A percentile compares a stretch with the other conserved stretches of the same genome.
Evolutionary conservation across 1,139 yeast genomes (phyloP).

Genomic region (Lodderomyces parapsilosis): DNA sequence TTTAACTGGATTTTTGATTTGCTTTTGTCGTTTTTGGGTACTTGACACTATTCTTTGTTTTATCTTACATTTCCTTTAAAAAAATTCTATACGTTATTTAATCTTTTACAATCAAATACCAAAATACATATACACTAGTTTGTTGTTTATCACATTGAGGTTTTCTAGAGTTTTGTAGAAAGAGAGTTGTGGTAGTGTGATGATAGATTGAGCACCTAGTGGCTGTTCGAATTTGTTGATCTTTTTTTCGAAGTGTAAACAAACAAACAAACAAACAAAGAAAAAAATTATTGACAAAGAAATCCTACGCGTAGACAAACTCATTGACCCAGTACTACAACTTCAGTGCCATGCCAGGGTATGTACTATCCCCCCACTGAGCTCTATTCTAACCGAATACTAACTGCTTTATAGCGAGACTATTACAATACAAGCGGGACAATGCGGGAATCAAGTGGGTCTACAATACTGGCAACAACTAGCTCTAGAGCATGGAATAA

Average conservation of each 20-base stretch:
- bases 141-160: no score
- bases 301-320: not conserved
- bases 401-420: slow-evolving; percentile 38
- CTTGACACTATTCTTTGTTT: not conserved
- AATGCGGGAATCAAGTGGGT: slow-evolving; percentile 97
- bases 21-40: not conserved
- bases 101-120: not conserved
- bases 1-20: not conserved
- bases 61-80: not conserved
- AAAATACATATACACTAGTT: not conserved
- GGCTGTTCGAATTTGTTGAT: not conserved
- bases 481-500: slow-evolving; percentile 84
- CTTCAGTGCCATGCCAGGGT: slow-evolving; percentile 28
- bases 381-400: slow-evolving; percentile 16
- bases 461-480: slow-evolving; percentile 91
- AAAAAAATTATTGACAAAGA: no score
- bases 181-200: no score
- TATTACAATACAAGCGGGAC: slow-evolving; percentile 58
- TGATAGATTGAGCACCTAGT: no score
- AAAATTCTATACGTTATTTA: slow-evolving; percentile 2
- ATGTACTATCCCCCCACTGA: slow-evolving; percentile 15
- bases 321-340: not conserved
- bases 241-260: not conserved
- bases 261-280: no score
- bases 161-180: no score